Evolutionary conservation across 441 rosid genomes (phyloP).

Genomic region (Biscutella auriculata): DNA sequence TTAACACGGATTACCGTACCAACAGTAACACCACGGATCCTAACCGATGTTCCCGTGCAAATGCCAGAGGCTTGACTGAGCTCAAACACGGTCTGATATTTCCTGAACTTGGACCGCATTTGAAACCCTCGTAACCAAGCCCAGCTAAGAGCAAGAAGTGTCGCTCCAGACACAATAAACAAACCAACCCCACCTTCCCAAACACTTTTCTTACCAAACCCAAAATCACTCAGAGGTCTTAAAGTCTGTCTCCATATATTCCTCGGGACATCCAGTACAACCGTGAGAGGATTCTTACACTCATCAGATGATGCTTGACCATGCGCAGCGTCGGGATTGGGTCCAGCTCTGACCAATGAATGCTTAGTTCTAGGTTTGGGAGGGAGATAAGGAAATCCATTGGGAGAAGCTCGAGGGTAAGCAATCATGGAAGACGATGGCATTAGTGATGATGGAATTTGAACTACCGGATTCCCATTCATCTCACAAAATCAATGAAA

Average conservation of each 20-base stretch:
- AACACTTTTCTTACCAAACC: conserved; percentile 74
- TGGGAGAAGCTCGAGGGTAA: conserved; percentile 29
- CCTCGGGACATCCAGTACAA: conserved; percentile 53
- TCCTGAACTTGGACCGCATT: conserved; percentile 67
- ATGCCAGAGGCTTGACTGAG: conserved; percentile 78
- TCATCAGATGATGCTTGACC: conserved; percentile 35
- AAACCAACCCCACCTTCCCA: conserved; percentile 99
- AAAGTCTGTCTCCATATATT: conserved; percentile 69
- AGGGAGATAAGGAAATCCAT: conserved; percentile 43
- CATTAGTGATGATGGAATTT: conserved; percentile 37
- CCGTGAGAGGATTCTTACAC: conserved; percentile 45
- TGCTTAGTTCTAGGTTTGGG: conserved; percentile 31
- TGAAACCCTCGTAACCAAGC: conserved; percentile 87
- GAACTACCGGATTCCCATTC: conserved; percentile 43
- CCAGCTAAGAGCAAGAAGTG: conserved; percentile 68
- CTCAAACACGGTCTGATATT: conserved; percentile 70
- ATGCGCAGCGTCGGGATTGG: conserved; percentile 39
- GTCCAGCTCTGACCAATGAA: conserved; percentile 30
- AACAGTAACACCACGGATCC: conserved; percentile 92
- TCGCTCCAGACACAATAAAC: conserved; percentile 79
- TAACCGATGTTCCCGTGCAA: conserved; percentile 79
- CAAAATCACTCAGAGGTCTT: conserved; percentile 74
- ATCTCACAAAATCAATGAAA: conserved; percentile 21
- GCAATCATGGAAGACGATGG: conserved; percentile 36
- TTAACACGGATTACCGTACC: conserved; percentile 79